phyloP scores from a whole-genome alignment of 2,329 filamentous ascomycete genomes.

The Fusarium sp. region DNA sequence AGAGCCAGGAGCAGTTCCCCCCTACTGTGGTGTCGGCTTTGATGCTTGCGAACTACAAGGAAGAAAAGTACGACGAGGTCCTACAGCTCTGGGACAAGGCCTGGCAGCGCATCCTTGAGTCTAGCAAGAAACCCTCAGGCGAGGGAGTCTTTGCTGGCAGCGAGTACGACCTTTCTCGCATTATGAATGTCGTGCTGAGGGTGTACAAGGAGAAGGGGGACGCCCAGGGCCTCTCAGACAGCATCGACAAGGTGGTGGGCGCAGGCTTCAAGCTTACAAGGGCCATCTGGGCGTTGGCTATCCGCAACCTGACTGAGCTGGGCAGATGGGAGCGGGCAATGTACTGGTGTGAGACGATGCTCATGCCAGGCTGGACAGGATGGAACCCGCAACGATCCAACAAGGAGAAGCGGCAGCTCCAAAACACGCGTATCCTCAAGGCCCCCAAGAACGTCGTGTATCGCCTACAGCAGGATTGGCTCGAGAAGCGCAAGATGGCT shows the following conservation, averaged over 20 bases:
- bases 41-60: conserved; percentile 74
- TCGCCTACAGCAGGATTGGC: conserved; percentile 62
- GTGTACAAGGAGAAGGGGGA: conserved; percentile 56
- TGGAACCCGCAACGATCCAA: conserved; percentile 62
- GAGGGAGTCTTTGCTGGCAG: conserved; percentile 56
- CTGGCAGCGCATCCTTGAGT: conserved; percentile 62
- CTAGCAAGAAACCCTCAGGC: conserved; percentile 36
- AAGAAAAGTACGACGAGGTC: conserved; percentile 70
- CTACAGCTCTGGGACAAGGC: conserved; percentile 75
- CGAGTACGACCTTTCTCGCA: conserved; percentile 65
- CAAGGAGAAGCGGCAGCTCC: conserved; percentile 53
- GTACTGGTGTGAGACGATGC: conserved; percentile 76
- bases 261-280: conserved; percentile 81
- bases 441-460: conserved; percentile 58
- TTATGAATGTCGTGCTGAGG: conserved; percentile 63
- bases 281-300: conserved; percentile 83
- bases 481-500: conserved; percentile 60
- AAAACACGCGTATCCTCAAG: conserved; percentile 49
- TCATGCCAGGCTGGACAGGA: conserved; percentile 84
- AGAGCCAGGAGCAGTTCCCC: conserved; percentile 56
- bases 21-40: conserved; percentile 70
- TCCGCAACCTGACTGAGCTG: conserved; percentile 74
- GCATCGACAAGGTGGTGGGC: conserved; percentile 67
- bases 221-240: conserved; percentile 58
- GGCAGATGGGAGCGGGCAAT: conserved; percentile 76